These are phyloP conservation scores for Solanum acaule DNA, from an alignment of 257 asterid genomes.

Conservation along the genomic window DNA sequence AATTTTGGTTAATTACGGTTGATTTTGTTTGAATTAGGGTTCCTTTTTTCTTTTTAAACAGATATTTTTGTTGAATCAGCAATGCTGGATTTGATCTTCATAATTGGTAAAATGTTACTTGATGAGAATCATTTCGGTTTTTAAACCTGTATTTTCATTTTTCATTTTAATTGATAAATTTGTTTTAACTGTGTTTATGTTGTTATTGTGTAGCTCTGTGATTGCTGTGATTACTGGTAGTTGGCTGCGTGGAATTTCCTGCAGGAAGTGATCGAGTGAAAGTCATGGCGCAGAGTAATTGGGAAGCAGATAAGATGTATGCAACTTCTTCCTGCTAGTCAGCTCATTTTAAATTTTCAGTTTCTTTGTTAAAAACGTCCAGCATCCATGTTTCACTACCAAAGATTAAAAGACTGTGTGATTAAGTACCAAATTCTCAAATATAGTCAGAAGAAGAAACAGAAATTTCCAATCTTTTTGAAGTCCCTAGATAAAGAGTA, in stretches of 20 bases:
- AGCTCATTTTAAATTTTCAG: background rate
- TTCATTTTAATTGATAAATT: background rate
- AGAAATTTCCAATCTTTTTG: background rate
- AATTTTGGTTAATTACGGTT: constrained; percentile 6
- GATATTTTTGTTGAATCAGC: constrained; percentile 44
- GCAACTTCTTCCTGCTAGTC: background rate
- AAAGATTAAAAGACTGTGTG: background rate
- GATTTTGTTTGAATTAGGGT: constrained; percentile 27
- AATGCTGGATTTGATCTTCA: constrained; percentile 52
- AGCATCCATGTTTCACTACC: background rate
- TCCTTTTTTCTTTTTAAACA: constrained; percentile 1
- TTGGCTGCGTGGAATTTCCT: constrained; percentile 1
- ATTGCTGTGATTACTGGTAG: constrained; percentile 7
- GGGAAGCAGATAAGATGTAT: constrained; percentile 99
- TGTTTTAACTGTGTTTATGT: background rate
- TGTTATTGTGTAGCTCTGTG: constrained; percentile 15
- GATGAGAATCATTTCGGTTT: background rate
- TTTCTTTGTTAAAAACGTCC: background rate
- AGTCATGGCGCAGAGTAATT: constrained; percentile 93
- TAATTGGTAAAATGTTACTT: constrained; percentile 20
- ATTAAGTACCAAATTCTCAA: background rate
- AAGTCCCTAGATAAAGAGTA: background rate
- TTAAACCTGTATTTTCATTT: background rate
- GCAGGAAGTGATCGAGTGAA: constrained; percentile 9
- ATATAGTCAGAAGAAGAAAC: background rate